Conservation (phyloP, 2,329 filamentous ascomycete genomes). For the Trichoderma sp. region DNA sequence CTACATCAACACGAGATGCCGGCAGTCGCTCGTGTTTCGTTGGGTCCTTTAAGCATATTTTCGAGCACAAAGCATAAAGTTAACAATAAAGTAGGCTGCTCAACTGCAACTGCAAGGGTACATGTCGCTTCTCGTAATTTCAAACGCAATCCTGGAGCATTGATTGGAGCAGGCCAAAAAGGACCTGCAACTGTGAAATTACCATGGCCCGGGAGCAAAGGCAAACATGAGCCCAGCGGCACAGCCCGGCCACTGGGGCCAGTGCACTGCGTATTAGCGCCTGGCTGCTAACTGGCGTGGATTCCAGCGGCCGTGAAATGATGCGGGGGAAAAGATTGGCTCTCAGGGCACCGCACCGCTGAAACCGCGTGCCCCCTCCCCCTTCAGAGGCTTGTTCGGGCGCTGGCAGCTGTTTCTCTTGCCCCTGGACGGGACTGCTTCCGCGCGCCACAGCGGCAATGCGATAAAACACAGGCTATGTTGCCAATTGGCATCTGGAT, state of each 20-base stretch:
- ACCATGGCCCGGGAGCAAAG: conserved; percentile 11
- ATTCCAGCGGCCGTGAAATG: conserved; percentile 4
- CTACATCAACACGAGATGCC: not conserved
- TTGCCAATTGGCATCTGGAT: conserved; percentile 11
- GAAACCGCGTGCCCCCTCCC: conserved; percentile 11
- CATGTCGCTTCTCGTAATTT: not conserved
- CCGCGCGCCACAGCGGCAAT: no score
- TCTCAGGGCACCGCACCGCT: not conserved
- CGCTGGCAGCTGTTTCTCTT: not conserved
- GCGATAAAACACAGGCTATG: not conserved
- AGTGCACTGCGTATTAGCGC: conserved; percentile 14
- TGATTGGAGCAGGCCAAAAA: conserved; percentile 2
- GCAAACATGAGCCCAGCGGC: not conserved
- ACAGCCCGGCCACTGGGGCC: conserved; percentile 2
- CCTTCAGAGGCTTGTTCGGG: conserved; percentile 7
- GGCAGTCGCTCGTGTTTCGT: not conserved
- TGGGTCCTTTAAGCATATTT: not conserved
- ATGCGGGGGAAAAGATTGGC: not conserved
- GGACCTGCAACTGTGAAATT: not conserved
- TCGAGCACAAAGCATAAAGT: not conserved
- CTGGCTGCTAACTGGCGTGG: not conserved
- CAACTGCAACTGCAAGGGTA: not conserved
- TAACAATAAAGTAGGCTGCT: not conserved
- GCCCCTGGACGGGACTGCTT: not conserved
- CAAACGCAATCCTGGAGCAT: not conserved